phyloP scores from a whole-genome alignment of 2,329 filamentous ascomycete species.

The Fusarium subglutinans region DNA sequence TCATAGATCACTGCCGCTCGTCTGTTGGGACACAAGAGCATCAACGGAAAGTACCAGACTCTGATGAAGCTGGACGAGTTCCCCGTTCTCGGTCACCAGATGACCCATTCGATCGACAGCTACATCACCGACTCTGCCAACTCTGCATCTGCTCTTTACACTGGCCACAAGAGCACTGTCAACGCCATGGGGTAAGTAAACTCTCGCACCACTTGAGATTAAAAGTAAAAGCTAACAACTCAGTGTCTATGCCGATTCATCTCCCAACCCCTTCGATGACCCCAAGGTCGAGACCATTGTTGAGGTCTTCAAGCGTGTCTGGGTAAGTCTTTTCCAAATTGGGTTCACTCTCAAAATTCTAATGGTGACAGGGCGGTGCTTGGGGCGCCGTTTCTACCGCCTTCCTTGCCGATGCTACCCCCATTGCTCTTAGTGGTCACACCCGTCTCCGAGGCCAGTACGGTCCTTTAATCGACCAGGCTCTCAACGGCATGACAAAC shows the following conservation, averaged over 20 bases:
- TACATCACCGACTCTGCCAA: constrained; percentile 92
- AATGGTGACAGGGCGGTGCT: constrained; percentile 55
- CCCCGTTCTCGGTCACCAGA: constrained; percentile 86
- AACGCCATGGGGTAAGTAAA: constrained; percentile 74
- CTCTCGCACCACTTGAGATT: neutral
- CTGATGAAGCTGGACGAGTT: constrained; percentile 83
- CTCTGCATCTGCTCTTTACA: constrained; percentile 82
- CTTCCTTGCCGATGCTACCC: constrained; percentile 82
- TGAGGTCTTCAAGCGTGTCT: constrained; percentile 77
- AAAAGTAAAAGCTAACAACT: constrained; percentile 1
- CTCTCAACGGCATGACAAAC: constrained; percentile 78
- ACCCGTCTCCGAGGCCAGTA: constrained; percentile 76
- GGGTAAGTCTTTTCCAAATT: constrained; percentile 54
- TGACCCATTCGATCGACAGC: constrained; percentile 85
- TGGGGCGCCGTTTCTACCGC: constrained; percentile 82
- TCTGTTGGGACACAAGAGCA: constrained; percentile 80
- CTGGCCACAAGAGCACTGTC: constrained; percentile 84
- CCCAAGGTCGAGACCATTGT: constrained; percentile 88
- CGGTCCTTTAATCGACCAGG: constrained; percentile 77
- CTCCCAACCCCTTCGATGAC: constrained; percentile 77
- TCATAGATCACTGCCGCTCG: constrained; percentile 76
- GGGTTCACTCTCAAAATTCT: neutral
- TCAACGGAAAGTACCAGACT: constrained; percentile 86
- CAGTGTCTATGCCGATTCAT: constrained; percentile 80
- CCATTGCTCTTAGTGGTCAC: constrained; percentile 78